phyloP scores from a whole-genome alignment of 2,329 filamentous ascomycete species.

The Periconia digitata region DNA sequence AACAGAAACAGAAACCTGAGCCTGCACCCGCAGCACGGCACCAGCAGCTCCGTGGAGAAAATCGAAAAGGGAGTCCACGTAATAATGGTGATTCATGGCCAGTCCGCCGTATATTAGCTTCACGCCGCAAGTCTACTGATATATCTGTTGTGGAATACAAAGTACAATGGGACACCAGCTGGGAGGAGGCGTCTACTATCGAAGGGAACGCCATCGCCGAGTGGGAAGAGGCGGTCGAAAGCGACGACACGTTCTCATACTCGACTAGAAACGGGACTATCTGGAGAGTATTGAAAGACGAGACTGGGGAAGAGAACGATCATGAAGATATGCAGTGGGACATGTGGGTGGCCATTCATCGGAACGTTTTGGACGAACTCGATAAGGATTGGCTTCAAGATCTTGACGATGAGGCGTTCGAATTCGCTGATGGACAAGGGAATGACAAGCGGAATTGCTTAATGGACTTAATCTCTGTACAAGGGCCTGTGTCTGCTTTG shows the following conservation, averaged over 20 bases:
- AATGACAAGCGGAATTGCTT: neutral
- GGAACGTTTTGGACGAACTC: constrained; percentile 4
- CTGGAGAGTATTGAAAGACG: constrained; percentile 9
- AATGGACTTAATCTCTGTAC: neutral
- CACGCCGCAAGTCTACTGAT: constrained; percentile 1
- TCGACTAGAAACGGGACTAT: neutral
- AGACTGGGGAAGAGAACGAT: constrained; percentile 7
- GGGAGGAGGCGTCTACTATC: constrained; percentile 6
- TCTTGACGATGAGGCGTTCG: constrained; percentile 1
- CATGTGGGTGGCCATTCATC: constrained; percentile 11
- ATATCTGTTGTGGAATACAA: constrained; percentile 7
- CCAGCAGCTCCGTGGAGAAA: neutral
- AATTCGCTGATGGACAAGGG: constrained; percentile 1
- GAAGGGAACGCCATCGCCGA: constrained; percentile 1
- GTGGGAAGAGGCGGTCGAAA: constrained; percentile 5
- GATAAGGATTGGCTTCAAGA: constrained; percentile 3
- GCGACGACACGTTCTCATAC: constrained; percentile 2
- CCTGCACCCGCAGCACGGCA: too few relatives aligned
- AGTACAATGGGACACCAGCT: constrained; percentile 11
- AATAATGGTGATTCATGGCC: constrained; percentile 2
- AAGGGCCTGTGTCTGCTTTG: neutral
- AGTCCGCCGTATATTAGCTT: constrained; percentile 8
- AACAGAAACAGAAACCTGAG: neutral
- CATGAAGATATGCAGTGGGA: constrained; percentile 13
- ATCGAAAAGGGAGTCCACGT: neutral